These are phyloP conservation scores for Pseudonitzschia multistriata DNA, from an alignment of 108 stramenopile genomes.

Conservation along the genomic window DNA sequence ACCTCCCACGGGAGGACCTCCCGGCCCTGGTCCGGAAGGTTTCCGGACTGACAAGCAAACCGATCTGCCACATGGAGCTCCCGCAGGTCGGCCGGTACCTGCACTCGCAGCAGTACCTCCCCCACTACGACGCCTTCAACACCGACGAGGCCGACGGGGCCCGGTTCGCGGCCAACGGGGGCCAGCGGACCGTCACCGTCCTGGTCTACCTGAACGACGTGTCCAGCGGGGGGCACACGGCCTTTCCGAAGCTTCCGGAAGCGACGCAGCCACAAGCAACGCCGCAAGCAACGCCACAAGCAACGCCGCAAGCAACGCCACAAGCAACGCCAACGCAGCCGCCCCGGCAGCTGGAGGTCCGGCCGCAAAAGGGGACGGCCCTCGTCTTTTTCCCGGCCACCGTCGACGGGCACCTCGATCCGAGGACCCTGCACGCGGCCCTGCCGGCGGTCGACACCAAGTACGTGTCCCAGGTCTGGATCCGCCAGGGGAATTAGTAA, in stretches of 20 bases:
- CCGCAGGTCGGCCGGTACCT: constrained; percentile 93
- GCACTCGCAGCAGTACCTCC: constrained; percentile 75
- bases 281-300: constrained; percentile 35
- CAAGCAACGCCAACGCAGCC: constrained; percentile 79
- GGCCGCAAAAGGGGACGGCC: constrained; percentile 80
- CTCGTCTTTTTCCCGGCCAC: constrained; percentile 96
- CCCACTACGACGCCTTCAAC: constrained; percentile 91
- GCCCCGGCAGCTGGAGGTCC: constrained; percentile 54
- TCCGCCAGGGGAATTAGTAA: constrained; percentile 86
- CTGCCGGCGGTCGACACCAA: constrained; percentile 88
- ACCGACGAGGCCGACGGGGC: constrained; percentile 78
- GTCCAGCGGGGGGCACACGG: constrained; percentile 75
- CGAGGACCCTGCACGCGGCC: constrained; percentile 87
- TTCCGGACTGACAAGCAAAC: constrained; percentile 70
- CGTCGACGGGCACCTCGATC: constrained; percentile 86
- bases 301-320: constrained; percentile 56
- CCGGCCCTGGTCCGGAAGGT: constrained; percentile 78
- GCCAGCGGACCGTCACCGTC: constrained; percentile 93
- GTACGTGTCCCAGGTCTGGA: constrained; percentile 97
- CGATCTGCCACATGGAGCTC: constrained; percentile 82
- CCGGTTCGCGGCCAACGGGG: constrained; percentile 88
- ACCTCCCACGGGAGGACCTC: constrained; percentile 80
- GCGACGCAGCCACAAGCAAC: background rate
- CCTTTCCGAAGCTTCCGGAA: constrained; percentile 74
- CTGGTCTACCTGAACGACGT: constrained; percentile 95